Percentiles rank a stretch among this genome's conserved stretches.
phyloP scores from a whole-genome alignment of 1,284 basidiomycete species.

The Papiliotrema flavescens region DNA sequence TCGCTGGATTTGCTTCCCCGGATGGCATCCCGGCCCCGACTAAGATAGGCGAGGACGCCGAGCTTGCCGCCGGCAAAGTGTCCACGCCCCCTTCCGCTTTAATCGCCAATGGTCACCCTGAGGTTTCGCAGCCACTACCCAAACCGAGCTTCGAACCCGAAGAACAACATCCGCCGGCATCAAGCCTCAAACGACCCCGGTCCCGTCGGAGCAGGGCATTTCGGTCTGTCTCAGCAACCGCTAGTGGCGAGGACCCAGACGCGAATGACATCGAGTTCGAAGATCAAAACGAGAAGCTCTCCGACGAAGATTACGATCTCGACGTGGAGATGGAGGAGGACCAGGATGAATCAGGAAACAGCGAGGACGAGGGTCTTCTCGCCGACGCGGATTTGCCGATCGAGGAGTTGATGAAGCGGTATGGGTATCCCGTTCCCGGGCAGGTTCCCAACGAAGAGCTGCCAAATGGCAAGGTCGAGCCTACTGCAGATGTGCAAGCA shows the following conservation, averaged over 20 bases:
- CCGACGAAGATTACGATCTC: conserved; percentile 43
- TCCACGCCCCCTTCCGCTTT: no score
- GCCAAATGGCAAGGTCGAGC: background rate
- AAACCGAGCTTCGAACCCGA: no score
- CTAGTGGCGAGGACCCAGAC: conserved; percentile 36
- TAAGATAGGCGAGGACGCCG: no score
- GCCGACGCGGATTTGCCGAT: conserved; percentile 56
- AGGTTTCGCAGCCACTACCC: no score
- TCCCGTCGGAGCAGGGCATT: conserved; percentile 19
- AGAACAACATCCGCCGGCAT: background rate
- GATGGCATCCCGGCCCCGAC: no score
- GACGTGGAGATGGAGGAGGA: conserved; percentile 51
- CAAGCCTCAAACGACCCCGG: background rate
- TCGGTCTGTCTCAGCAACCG: conserved; percentile 11
- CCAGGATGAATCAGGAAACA: conserved; percentile 45
- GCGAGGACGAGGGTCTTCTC: conserved; percentile 53
- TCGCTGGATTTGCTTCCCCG: no score
- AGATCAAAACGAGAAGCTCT: conserved; percentile 19
- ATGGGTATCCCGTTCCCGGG: conserved; percentile 47
- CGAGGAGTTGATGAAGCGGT: conserved; percentile 55
- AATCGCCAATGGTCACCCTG: no score
- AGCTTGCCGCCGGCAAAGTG: no score
- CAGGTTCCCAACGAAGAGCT: conserved; percentile 1
- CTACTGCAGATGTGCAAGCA: background rate
- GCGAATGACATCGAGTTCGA: conserved; percentile 46